Percentiles rank a stretch among this genome's conserved stretches.
phyloP scores from a whole-genome alignment of 176 grass and related monocot genomes.

The Cenchrus fungigraminus region DNA sequence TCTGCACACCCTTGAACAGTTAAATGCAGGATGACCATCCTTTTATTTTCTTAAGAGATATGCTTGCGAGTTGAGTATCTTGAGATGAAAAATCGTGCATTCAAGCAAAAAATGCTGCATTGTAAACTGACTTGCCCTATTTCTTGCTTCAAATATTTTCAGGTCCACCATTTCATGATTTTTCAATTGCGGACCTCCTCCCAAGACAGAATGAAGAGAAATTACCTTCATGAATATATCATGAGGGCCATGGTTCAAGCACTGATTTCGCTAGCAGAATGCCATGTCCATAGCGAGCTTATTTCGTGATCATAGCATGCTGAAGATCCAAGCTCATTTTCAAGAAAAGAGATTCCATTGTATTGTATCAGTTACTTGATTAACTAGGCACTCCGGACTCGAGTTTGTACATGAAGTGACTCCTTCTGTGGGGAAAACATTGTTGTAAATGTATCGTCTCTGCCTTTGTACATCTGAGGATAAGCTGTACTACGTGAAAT shows the following conservation, averaged over 20 bases:
- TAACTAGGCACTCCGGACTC: no score
- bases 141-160: conserved; percentile 19
- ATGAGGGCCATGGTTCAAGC: not conserved
- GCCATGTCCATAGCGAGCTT: conserved; percentile 4
- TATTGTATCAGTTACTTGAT: not conserved
- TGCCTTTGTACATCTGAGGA: not conserved
- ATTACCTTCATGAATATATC: conserved; percentile 1
- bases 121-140: not conserved
- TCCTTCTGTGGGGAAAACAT: not conserved
- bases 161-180: conserved; percentile 85
- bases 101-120: not conserved
- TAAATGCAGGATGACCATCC: not conserved
- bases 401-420: no score
- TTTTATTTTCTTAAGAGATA: no score
- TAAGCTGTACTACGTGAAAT: not conserved
- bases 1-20: conserved; percentile 13
- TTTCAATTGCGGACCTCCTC: conserved; percentile 77
- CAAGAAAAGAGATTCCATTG: not conserved
- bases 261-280: conserved; percentile 24
- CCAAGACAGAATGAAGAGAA: conserved; percentile 52
- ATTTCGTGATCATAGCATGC: conserved; percentile 9
- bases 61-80: not conserved
- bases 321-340: conserved; percentile 26
- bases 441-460: not conserved
- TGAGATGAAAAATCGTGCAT: not conserved